Percentiles rank a stretch among this genome's conserved stretches.
phyloP scores from a whole-genome alignment of 116 monocot species.

The Zostera marina region DNA sequence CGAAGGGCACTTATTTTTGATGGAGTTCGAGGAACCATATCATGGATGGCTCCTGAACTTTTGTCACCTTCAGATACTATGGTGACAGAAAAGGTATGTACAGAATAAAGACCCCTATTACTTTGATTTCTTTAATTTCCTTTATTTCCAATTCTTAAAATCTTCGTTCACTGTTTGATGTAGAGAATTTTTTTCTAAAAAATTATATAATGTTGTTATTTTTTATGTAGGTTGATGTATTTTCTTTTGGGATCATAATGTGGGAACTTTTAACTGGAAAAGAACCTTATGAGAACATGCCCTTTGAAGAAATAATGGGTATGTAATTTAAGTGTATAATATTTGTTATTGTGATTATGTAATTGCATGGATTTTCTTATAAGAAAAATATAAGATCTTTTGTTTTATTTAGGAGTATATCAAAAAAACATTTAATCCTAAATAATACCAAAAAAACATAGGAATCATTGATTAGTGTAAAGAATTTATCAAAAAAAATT shows the following conservation, averaged over 20 bases:
- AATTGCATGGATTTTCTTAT: too few species aligned
- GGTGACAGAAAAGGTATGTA: slow-evolving; percentile 66
- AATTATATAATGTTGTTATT: not conserved
- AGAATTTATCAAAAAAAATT: not conserved
- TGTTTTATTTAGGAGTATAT: too few species aligned
- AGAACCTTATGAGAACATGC: slow-evolving; percentile 80
- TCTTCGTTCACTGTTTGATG: not conserved
- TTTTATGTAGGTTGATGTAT: slow-evolving; percentile 44
- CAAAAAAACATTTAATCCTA: too few species aligned
- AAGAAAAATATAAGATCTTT: too few species aligned
- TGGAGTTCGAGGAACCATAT: slow-evolving; percentile 73
- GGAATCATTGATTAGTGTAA: too few species aligned
- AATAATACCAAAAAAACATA: too few species aligned
- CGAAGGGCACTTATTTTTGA: slow-evolving; percentile 78
- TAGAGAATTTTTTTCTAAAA: not conserved
- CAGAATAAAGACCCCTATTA: too few species aligned
- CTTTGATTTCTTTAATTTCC: not conserved
- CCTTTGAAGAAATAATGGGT: slow-evolving; percentile 89
- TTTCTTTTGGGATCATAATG: slow-evolving; percentile 85
- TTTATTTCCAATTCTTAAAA: not conserved
- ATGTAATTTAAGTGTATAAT: too few species aligned
- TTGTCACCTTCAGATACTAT: slow-evolving; percentile 56
- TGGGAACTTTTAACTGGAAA: slow-evolving; percentile 90
- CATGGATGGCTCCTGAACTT: slow-evolving; percentile 94
- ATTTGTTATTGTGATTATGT: too few species aligned